Evolutionary conservation across 345 rosid genomes (phyloP).

Genomic region (Atalantia buxifolia): DNA sequence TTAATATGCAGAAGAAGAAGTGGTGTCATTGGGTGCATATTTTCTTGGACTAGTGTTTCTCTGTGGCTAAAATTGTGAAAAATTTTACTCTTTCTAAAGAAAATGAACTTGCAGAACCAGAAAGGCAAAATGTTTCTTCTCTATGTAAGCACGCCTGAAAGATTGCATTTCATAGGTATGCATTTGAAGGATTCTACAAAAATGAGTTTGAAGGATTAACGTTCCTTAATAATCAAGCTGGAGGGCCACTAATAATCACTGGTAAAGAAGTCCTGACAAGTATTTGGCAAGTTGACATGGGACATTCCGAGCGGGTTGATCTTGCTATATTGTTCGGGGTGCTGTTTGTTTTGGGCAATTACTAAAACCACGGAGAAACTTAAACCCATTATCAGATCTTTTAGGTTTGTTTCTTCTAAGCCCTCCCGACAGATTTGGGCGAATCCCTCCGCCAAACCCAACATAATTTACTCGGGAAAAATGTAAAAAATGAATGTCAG

Average conservation of each 20-base stretch:
- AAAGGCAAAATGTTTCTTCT: not conserved
- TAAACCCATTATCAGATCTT: conserved; percentile 18
- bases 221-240: conserved; percentile 18
- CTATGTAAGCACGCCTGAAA: too few species aligned
- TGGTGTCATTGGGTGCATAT: not conserved
- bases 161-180: conserved; percentile 27
- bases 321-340: conserved; percentile 24
- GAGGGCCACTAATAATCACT: conserved; percentile 2
- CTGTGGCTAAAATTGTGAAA: not conserved
- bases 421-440: not conserved
- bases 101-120: not conserved
- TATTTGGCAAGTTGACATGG: conserved; percentile 28
- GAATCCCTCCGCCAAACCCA: not conserved
- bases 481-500: too few species aligned
- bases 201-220: conserved; percentile 30
- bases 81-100: not conserved
- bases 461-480: not conserved
- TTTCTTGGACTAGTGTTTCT: not conserved
- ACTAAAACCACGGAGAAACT: conserved; percentile 20
- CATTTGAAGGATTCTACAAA: conserved; percentile 25
- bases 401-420: not conserved
- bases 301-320: conserved; percentile 30
- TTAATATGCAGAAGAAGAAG: not conserved
- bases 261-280: conserved; percentile 31
- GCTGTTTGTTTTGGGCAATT: conserved; percentile 27